Evolutionary conservation across 2,329 filamentous ascomycete species (phyloP), one percentile per base, ranked within the genome.

Genomic region (Aspergillus thermomutatus): DNA sequence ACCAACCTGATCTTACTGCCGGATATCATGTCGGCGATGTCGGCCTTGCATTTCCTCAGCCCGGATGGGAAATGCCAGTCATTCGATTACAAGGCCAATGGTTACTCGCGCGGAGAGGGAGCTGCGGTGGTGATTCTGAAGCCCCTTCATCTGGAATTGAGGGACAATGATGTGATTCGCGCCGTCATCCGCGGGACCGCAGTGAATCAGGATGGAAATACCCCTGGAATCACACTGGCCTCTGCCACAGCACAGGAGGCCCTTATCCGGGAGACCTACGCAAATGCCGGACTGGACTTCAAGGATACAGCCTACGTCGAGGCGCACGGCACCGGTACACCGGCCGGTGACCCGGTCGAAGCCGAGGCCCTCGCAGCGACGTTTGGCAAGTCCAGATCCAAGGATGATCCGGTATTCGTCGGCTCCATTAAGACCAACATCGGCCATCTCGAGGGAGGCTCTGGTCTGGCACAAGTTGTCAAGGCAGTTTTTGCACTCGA

Each of bases 51-150:
- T 27, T 27, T 27, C 26, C 26, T 27, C 26, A 27, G 26, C 26
- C 26, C 26, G 3, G 26, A 27, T 27, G 26, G 26, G 3, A 27
- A 27, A 27, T 27, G 26, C 26, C 26, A 27, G 7, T 27, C 26
- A 3, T 81, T 80, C 52, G 78, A 81, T 50, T 69, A 72, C 14
- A 59, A 66, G 10, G 81, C 79, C 0, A 79, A 82, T 65, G 81
- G 81, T 3, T 83, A 83, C 58, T 80, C 77, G 47, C 75, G 81
- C 19, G 79, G 73, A 3, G 81, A 83, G 52, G 81, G 74, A 3
- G 68, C 75, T 11, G 79, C 70, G 0, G 68, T 76, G 37, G 67
- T 83, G 3, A 66, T 82, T 10, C 58, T 83, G 19, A 83, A 83
- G 63, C 66, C 70, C 4, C 62, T 83, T 1, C 66, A 70, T 3